Conservation (phyloP, 2,329 filamentous ascomycete genomes). For the Aspergillus carbonarius region DNA sequence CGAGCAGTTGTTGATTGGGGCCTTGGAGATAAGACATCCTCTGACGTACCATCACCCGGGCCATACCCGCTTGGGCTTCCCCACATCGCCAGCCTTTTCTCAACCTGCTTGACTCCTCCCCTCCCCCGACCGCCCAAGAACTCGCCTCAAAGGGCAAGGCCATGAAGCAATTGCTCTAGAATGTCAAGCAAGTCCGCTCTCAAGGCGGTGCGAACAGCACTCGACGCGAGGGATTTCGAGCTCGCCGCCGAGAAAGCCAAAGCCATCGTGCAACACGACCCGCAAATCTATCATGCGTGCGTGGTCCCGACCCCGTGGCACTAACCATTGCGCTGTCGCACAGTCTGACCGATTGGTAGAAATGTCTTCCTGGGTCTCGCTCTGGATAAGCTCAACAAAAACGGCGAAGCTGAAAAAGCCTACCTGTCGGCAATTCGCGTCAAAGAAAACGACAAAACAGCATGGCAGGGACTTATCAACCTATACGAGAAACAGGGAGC, state of each 20-base stretch:
- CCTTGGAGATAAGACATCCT: slow-evolving; percentile 21
- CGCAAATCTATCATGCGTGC: slow-evolving; percentile 78
- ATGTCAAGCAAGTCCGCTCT: slow-evolving; percentile 66
- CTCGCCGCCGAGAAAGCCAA: slow-evolving; percentile 69
- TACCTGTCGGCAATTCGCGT: slow-evolving; percentile 72
- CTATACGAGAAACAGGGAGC: slow-evolving; percentile 76
- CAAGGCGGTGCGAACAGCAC: slow-evolving; percentile 75
- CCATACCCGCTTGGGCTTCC: slow-evolving; percentile 12
- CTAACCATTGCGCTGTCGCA: background rate
- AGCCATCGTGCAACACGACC: slow-evolving; percentile 68
- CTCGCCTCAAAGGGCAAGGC: slow-evolving; percentile 7
- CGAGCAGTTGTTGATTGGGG: slow-evolving; percentile 7
- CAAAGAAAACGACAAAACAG: slow-evolving; percentile 74
- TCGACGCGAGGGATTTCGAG: slow-evolving; percentile 77
- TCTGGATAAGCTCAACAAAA: slow-evolving; percentile 70
- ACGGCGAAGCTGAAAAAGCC: slow-evolving; percentile 70
- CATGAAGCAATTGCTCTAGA: slow-evolving; percentile 23
- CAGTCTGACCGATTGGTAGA: slow-evolving; percentile 40
- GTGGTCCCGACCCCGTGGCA: slow-evolving; percentile 27
- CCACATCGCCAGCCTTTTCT: slow-evolving; percentile 17
- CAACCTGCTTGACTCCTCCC: slow-evolving; percentile 1
- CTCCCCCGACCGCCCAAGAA: background rate
- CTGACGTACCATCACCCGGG: slow-evolving; percentile 27
- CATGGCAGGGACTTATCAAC: slow-evolving; percentile 86
- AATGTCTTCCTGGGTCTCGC: slow-evolving; percentile 87